Base-by-base conservation (phyloP, 176 grass and related monocot species). In the Melocanna baccifera region DNA sequence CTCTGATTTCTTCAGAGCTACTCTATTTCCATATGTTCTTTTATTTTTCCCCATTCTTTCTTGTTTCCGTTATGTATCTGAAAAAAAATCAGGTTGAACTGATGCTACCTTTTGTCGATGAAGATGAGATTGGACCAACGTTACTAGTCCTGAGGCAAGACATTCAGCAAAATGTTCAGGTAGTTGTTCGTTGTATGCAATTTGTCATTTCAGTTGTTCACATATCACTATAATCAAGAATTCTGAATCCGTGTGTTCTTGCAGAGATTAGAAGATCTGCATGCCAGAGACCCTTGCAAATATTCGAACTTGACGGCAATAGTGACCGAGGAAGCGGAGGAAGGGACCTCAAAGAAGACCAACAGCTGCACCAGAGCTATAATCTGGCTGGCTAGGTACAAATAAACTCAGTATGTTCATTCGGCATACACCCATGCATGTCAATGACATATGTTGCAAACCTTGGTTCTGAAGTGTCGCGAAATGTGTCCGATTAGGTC, bases 51-150 rank as follows among this genome's bases (percentile, higher is more conserved):
- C 7, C 18, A 55, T 25, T 11, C 56, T 11, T 15, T 45, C 28
- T 0, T 20, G 12, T 58, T 50, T 50, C 39, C 22, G 52, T 29
- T 77, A 58, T 39, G n/a, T 15, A 37, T 67, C 39, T 84, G 37
- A 13, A 71, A 55, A 70, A 52, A 86, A 59, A 62, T 69, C 0
- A 69, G 16, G 40, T 20, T 77, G 80, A 62, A 81, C 32, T 87
- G 50, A 16, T 12, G 0, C 29, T 80, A 13, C 59, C 26, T 70
- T 82, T 79, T 80, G 57, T 77, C 69, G 48, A 12, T 89, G 71
- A 56, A 97, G 95, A 94, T 85, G 90, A 91, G 71, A 93, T 94
- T 84, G 95, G 95, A 23, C 95, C 95, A 29, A 90, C 82, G 14
- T 65, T 97, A 42, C 85, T 93, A 68, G 95, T 97, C 59, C 84